phyloP scores from a whole-genome alignment of 306 rosid genomes.

The Cucurbita moschata region DNA sequence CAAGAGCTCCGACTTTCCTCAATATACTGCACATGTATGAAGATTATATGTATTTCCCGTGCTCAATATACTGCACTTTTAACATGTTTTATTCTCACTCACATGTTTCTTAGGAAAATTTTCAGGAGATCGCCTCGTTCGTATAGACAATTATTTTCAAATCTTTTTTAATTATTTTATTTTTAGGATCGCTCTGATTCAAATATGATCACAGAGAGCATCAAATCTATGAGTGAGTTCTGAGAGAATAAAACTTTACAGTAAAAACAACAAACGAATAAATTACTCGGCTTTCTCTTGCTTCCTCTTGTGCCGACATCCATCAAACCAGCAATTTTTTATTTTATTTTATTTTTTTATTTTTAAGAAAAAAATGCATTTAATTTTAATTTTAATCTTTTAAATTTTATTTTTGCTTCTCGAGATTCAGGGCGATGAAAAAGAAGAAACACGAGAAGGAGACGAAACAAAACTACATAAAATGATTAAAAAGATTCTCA shows the following conservation, averaged over 20 bases:
- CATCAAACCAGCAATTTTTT: neutral
- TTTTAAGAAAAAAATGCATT: no score
- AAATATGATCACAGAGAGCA: neutral
- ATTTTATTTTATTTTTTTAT: neutral
- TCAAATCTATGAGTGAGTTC: neutral
- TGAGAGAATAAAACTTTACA: constrained; percentile 9
- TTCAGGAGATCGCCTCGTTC: no score
- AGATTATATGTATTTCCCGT: no score
- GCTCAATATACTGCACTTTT: no score
- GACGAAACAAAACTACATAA: neutral
- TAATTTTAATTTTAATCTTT: neutral
- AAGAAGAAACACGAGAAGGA: neutral
- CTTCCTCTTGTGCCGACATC: constrained; percentile 3
- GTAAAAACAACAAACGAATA: neutral
- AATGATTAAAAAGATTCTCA: neutral
- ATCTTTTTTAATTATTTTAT: no score
- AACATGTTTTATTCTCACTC: no score
- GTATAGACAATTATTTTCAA: no score
- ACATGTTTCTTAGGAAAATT: no score
- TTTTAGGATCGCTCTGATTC: no score
- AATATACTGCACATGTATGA: no score
- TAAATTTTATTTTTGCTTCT: neutral
- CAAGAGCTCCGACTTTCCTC: no score
- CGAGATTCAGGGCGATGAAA: neutral
- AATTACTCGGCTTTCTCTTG: neutral